Percentiles rank a stretch among this genome's conserved stretches.
These are phyloP conservation scores for sweet orange (Citrus sinensis) DNA, from an alignment of 345 rosid species.

Conservation along the genomic window DNA sequence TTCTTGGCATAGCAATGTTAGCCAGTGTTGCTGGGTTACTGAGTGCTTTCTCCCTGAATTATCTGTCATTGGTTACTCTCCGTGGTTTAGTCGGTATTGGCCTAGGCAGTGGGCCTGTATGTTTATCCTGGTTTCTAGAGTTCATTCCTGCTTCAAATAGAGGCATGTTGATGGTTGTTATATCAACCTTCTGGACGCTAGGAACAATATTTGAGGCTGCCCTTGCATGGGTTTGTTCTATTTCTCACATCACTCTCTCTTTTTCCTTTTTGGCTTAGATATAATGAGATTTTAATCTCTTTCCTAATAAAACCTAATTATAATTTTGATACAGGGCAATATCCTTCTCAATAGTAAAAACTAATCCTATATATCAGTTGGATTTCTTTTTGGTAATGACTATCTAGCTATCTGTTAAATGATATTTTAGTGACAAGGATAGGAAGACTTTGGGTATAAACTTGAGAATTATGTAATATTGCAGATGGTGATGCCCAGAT, in stretches of 20 bases:
- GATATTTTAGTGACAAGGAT: no score
- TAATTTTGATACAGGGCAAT: no score
- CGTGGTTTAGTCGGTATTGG: slow-evolving; percentile 64
- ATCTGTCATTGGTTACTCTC: slow-evolving; percentile 27
- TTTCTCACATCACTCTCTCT: no score
- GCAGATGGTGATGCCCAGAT: slow-evolving; percentile 54
- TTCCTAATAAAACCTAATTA: no score
- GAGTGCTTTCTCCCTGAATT: slow-evolving; percentile 57
- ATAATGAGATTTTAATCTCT: no score
- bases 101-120: slow-evolving; percentile 59
- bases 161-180: slow-evolving; percentile 57
- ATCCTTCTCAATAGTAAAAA: no score
- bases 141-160: slow-evolving; percentile 58
- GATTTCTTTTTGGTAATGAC: no score
- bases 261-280: no score
- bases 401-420: no score
- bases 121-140: slow-evolving; percentile 58
- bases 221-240: slow-evolving; percentile 52
- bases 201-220: slow-evolving; percentile 57
- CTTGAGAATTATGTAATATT: not conserved
- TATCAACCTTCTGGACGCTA: slow-evolving; percentile 52
- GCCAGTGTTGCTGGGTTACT: slow-evolving; percentile 52
- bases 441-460: no score
- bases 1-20: slow-evolving; percentile 42
- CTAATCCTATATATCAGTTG: no score